Base-by-base conservation (phyloP, 2,329 filamentous ascomycete genomes). In the Botrytis cinerea region DNA sequence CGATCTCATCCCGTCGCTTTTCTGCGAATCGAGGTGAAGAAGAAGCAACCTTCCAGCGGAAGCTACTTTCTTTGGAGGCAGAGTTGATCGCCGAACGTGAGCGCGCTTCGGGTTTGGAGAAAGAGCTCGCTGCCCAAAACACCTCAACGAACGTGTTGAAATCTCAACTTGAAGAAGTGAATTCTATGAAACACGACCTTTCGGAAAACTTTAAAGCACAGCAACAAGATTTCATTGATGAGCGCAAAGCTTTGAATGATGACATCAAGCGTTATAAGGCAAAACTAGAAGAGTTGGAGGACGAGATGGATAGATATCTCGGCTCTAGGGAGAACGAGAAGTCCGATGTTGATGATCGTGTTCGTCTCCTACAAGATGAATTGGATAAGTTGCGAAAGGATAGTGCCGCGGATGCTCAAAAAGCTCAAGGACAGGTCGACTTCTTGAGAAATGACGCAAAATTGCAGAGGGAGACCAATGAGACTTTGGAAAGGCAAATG, bases 201-300 rank as follows among this genome's bases (percentile, higher is more conserved):
- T 90, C 99, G 83, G 92, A 93, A 76, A 99, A 99, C 80, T 93
- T 99, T 84, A 94, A 98, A 80, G 92, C 95, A 20, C 89, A 97
- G 76, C 94, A 98, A 82, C 90, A 90, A 40, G 96, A 98, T 79
- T 98, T 97, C 77, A 86, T 92, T 51, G 90, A 91, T 68, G 95
- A 98, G 82, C 90, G 96, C 57, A 93, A 92, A 79, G 92, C 91
- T 16, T 85, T 98, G 0, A 93, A 97, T 78, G 86, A 89, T 25
- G 95, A 98, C 80, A 90, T 96, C 73, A 91, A 90, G 77, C 87
- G 88, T 22, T 87, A 95, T 73, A 95, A 92, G 79, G 86, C 91
- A 71, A 92, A 91, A 70, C 85, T 96, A 0, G 96, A 98, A 80
- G 94, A 98, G 78, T 88, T 92, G 9, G 96, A 99, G 82, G 95